Conservation (phyloP, 768 basidiomycete genomes). For the Mycena olivaceomarginata region DNA sequence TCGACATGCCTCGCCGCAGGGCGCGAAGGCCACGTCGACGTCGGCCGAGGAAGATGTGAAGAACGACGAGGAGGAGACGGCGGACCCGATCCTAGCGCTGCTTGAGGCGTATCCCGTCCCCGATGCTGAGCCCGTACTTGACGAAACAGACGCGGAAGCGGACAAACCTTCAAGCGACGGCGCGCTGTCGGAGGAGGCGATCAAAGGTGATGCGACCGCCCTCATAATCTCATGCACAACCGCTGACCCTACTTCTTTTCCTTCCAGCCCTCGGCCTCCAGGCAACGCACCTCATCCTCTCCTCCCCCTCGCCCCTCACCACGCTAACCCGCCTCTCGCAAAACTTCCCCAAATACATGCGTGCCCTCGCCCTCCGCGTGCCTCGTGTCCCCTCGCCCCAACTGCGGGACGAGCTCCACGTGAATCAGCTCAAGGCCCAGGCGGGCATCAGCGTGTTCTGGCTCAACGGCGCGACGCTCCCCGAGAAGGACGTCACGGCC, state of each 20-base stretch:
- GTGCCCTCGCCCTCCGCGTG: constrained; percentile 83
- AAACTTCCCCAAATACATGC: constrained; percentile 93
- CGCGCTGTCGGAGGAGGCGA: no score
- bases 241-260: no score
- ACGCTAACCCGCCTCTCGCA: constrained; percentile 84
- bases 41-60: no score
- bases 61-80: not conserved
- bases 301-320: constrained; percentile 71
- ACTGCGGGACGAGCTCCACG: constrained; percentile 67
- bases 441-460: constrained; percentile 78
- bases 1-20: constrained; percentile 60
- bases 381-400: constrained; percentile 67
- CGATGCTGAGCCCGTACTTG: no score
- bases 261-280: constrained; percentile 84
- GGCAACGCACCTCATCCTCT: constrained; percentile 83
- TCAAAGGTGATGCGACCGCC: no score
- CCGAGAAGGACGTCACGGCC: constrained; percentile 79
- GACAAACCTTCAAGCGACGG: no score
- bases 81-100: constrained; percentile 16
- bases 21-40: no score
- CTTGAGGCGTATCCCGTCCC: no score
- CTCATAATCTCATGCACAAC: no score
- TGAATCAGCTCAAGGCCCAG: constrained; percentile 73
- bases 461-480: constrained; percentile 85
- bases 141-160: no score